Evolutionary conservation across 2,329 filamentous ascomycete genomes (phyloP).

Genomic region (Beauveria rudraprayagi): DNA sequence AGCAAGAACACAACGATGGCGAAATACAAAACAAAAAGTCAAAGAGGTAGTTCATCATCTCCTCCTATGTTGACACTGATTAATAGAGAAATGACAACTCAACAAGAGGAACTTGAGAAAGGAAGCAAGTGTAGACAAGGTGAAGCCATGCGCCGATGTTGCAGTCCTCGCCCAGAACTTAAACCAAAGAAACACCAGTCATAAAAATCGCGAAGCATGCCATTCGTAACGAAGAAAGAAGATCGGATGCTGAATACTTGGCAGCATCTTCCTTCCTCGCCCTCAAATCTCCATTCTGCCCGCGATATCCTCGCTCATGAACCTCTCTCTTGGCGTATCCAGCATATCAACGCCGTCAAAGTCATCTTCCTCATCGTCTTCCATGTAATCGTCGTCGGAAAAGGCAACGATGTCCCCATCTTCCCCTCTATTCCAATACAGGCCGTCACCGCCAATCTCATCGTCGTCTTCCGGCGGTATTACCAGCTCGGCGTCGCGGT

Average conservation of each 20-base stretch:
- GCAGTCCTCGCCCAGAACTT: neutral
- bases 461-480: constrained; percentile 39
- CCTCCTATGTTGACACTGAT: too few species aligned
- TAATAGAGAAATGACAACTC: neutral
- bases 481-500: constrained; percentile 45
- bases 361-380: constrained; percentile 38
- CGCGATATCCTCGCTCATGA: constrained; percentile 56
- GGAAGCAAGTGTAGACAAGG: neutral
- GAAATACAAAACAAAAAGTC: neutral
- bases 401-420: constrained; percentile 49
- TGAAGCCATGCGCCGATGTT: neutral
- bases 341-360: constrained; percentile 33
- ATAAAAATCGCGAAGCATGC: neutral
- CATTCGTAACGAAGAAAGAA: neutral
- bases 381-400: constrained; percentile 42
- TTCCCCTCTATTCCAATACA: constrained; percentile 50
- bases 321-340: constrained; percentile 39
- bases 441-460: constrained; percentile 39
- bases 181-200: neutral
- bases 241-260: neutral
- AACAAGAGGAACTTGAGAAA: neutral
- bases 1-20: neutral
- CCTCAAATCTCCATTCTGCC: constrained; percentile 53
- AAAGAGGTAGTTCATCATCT: neutral
- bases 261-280: too few species aligned